These are phyloP conservation scores for Licmophora abbreviata DNA, from an alignment of 108 stramenopile genomes.

Conservation along the genomic window DNA sequence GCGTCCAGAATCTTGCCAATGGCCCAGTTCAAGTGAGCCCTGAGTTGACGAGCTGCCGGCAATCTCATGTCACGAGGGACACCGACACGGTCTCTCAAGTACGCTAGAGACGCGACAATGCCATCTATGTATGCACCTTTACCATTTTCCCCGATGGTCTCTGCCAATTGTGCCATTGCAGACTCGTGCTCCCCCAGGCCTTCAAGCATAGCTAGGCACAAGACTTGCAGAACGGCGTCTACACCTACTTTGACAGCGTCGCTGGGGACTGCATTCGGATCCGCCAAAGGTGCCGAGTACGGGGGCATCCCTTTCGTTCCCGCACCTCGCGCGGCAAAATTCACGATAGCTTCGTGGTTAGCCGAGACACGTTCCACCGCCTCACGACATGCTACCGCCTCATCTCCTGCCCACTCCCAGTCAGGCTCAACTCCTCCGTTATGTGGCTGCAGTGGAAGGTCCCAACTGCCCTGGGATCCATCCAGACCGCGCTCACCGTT, in stretches of 20 bases:
- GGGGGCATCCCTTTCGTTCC: constrained; percentile 75
- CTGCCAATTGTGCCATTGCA: constrained; percentile 33
- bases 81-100: constrained; percentile 86
- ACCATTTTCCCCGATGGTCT: constrained; percentile 43
- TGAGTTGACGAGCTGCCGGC: constrained; percentile 83
- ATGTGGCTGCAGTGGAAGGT: constrained; percentile 56
- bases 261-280: constrained; percentile 76
- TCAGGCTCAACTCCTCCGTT: constrained; percentile 79
- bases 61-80: constrained; percentile 90
- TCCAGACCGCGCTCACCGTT: constrained; percentile 44
- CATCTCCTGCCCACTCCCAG: constrained; percentile 57
- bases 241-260: constrained; percentile 50
- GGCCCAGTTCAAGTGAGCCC: constrained; percentile 73
- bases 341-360: constrained; percentile 73
- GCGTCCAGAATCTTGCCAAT: constrained; percentile 27
- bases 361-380: constrained; percentile 76
- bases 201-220: constrained; percentile 55
- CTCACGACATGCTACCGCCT: constrained; percentile 54
- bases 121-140: constrained; percentile 38
- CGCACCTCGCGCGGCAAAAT: constrained; percentile 82
- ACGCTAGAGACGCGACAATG: constrained; percentile 48
- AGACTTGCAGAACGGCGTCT: constrained; percentile 46
- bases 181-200: constrained; percentile 26
- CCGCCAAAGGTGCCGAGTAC: constrained; percentile 70
- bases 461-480: constrained; percentile 58